phyloP scores from a whole-genome alignment of 371 early-diverging fungal genomes.

The Mortierella sp. region DNA sequence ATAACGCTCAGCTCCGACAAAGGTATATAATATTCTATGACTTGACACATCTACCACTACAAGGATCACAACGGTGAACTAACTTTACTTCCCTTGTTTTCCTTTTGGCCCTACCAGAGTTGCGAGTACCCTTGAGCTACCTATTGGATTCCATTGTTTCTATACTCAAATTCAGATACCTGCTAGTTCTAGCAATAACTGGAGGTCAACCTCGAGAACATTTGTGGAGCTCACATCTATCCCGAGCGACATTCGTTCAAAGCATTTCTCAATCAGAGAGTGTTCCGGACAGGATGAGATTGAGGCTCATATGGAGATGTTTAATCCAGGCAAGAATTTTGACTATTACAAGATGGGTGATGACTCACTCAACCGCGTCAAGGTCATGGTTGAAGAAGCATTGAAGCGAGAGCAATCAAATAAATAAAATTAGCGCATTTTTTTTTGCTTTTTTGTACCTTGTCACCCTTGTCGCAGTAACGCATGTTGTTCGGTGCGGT shows the following conservation, averaged over 20 bases:
- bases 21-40: constrained; percentile 27
- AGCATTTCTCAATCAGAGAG: constrained; percentile 32
- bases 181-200: constrained; percentile 35
- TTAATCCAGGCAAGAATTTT: constrained; percentile 63
- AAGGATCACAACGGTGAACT: not conserved
- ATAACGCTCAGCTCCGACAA: constrained; percentile 31
- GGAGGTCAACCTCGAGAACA: constrained; percentile 53
- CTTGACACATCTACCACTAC: no score
- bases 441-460: not conserved
- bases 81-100: not conserved
- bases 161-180: constrained; percentile 62
- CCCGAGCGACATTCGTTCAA: constrained; percentile 4
- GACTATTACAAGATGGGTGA: constrained; percentile 66
- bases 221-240: constrained; percentile 59
- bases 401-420: constrained; percentile 13
- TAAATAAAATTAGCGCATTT: not conserved
- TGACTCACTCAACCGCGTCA: constrained; percentile 60
- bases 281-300: constrained; percentile 58
- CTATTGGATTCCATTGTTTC: constrained; percentile 67
- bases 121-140: constrained; percentile 50
- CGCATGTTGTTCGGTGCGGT: not conserved
- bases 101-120: constrained; percentile 51
- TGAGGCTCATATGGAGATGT: constrained; percentile 70
- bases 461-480: not conserved
- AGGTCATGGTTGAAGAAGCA: constrained; percentile 60